Evolutionary conservation across 1,284 basidiomycete genomes (phyloP), one percentile per base, ranked within the genome.

Genomic region (Ganoderma multipileum): DNA sequence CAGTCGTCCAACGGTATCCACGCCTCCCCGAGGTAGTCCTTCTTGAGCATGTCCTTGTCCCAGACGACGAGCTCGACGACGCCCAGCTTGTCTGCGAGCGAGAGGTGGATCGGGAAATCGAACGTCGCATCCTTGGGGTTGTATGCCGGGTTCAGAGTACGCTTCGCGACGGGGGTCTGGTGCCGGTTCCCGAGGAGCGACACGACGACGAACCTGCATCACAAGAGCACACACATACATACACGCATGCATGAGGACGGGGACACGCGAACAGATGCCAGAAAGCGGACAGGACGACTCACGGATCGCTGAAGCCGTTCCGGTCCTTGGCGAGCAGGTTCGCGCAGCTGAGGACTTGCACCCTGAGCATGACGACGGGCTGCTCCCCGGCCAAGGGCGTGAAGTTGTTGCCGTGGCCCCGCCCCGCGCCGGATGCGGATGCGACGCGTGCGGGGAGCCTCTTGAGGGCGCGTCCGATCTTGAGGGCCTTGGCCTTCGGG

Each of bases 1-100:
- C 96, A 98, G 58, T 94, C 89, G 38, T 92, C 89, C 33, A 97
- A 78, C 0, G 88, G 87, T 8, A 98, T 77, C 0, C 90, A 87
- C 12, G 90, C 87, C 80, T 99, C 97, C 38, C 97, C 97, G 61
- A 99, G 87, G 80, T 98, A 99, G 68, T 98, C 96, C 83, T 97
- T 96, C 77, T 86, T 89, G 73, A 95, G 80, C 74, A 91, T 82
- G 77, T 97, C 97, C 83, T 94, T 96, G 81, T 97, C 96, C 97
- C 97, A 99, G 0, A 96, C 85, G 39, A 98, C 91, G 59, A 96
- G 85, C 78, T 98, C 96, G 61, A 98, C 76, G 7, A 88, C 90
- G 54, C 92, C 91, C 14, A 95, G 86, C 54, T 86, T 85, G 65
- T 91, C 93, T 0, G 90, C 91, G 39, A 92, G 84, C 9, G 90